These are phyloP conservation scores for Hanseniaspora nectarophila DNA, from an alignment of 805 yeast genomes.

Conservation along the genomic window DNA sequence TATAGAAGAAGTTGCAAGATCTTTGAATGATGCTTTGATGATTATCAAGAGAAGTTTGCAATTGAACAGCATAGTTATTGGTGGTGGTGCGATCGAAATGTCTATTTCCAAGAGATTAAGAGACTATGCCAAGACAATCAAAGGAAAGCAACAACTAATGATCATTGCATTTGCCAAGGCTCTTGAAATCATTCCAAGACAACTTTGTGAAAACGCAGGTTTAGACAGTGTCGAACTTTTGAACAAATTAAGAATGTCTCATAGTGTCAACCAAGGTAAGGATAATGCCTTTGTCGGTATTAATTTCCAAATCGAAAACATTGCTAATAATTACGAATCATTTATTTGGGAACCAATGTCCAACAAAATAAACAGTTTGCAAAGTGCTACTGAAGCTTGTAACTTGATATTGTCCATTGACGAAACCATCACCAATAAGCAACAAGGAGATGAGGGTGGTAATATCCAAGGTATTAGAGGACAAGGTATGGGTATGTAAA, in stretches of 20 bases:
- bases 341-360: conserved; percentile 98
- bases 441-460: conserved; percentile 31
- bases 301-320: conserved; percentile 72
- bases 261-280: conserved; percentile 45
- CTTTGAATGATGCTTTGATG: conserved; percentile 96
- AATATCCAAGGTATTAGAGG: conserved; percentile 44
- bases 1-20: conserved; percentile 93
- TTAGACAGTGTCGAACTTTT: conserved; percentile 92
- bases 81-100: conserved; percentile 99
- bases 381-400: conserved; percentile 95
- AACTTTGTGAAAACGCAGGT: conserved; percentile 97
- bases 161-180: conserved; percentile 90
- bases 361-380: conserved; percentile 85
- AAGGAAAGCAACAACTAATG: conserved; percentile 91
- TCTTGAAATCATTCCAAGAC: conserved; percentile 91
- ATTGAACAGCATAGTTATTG: conserved; percentile 82
- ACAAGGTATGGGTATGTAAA: conserved; percentile 50
- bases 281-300: conserved; percentile 64
- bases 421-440: conserved; percentile 73
- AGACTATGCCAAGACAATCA: conserved; percentile 73
- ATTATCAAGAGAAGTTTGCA: conserved; percentile 89
- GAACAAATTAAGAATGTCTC: conserved; percentile 82
- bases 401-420: conserved; percentile 86
- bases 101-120: conserved; percentile 80
- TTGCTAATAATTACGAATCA: conserved; percentile 70